phyloP scores from a whole-genome alignment of 768 basidiomycete species.

The Tylopilus sp. region DNA sequence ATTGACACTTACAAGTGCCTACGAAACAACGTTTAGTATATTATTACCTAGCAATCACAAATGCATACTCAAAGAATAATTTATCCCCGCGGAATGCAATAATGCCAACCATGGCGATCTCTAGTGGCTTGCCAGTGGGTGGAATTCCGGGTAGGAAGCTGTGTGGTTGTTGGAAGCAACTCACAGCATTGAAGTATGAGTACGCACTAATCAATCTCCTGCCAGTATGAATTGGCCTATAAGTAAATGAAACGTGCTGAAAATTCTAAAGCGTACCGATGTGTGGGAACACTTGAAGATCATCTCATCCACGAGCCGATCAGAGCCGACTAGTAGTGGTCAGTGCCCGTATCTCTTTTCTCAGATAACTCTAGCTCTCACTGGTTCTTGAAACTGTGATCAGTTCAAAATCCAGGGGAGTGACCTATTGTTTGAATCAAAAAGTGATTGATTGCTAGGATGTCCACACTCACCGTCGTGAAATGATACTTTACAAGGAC shows the following conservation, averaged over 20 bases:
- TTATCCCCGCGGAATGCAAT: conserved; percentile 49
- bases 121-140: conserved; percentile 37
- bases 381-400: conserved; percentile 42
- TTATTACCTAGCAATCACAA: not conserved
- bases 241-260: not conserved
- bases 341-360: not conserved
- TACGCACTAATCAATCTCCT: conserved; percentile 43
- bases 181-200: not conserved
- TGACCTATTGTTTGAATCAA: conserved; percentile 28
- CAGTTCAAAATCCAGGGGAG: conserved; percentile 39
- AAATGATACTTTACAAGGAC: conserved; percentile 36
- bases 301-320: conserved; percentile 47
- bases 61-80: conserved; percentile 41
- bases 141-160: conserved; percentile 34
- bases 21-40: not conserved
- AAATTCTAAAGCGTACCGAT: conserved; percentile 21
- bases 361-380: conserved; percentile 14
- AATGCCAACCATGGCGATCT: conserved; percentile 43
- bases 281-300: conserved; percentile 43
- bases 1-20: conserved; percentile 19
- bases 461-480: conserved; percentile 24
- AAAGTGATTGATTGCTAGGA: not conserved
- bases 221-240: not conserved
- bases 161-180: not conserved
- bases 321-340: conserved; percentile 34